Base-by-base conservation (phyloP, 495 filamentous ascomycete species). In the Penicillium parvum region DNA sequence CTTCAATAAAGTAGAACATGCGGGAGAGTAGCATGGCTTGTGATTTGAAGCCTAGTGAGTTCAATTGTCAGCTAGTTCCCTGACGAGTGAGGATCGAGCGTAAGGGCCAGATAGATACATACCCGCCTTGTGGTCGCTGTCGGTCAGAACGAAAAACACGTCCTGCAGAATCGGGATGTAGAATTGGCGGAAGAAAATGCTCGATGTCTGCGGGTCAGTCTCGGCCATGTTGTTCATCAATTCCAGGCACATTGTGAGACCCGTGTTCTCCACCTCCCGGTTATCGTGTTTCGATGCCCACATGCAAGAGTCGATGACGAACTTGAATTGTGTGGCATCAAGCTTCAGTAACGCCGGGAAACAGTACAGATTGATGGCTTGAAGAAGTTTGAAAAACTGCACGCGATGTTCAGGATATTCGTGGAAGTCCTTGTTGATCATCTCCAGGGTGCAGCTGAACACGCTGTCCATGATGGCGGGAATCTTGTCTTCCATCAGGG, bases 371-470 rank as follows among this genome's bases (percentile, higher is more conserved):
- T 99, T 99, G 69, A 99, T 96, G 9, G 90, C 87, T 55, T 95
- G 79, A 11, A 99, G 77, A 20, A 97, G 74, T 64, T 92, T 94
- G 78, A 97, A 99, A 64, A 99, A 99, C 63, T 96, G 90, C 3
- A 99, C 92, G 28, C 92, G 84, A 56, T 97, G 92, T 58, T 99
- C 92, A 0, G 92, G 92, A 64, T 94, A 99, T 61, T 99, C 92
- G 33, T 95, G 94, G 71, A 97, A 99, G 59, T 99, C 91, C 66
- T 97, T 99, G 78, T 97, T 99, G 72, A 99, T 97, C 92, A 99
- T 99, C 50, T 95, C 87, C 28, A 99, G 72, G 6, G 92, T 99
- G 69, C 92, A 97, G 64, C 96, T 91, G 60, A 99, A 99, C 14
- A 99, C 88, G 56, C 90, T 92, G 59, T 97, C 90, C 88, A 99